Conservation (phyloP, 257 asterid genomes). For the Penstemon newberryi region DNA sequence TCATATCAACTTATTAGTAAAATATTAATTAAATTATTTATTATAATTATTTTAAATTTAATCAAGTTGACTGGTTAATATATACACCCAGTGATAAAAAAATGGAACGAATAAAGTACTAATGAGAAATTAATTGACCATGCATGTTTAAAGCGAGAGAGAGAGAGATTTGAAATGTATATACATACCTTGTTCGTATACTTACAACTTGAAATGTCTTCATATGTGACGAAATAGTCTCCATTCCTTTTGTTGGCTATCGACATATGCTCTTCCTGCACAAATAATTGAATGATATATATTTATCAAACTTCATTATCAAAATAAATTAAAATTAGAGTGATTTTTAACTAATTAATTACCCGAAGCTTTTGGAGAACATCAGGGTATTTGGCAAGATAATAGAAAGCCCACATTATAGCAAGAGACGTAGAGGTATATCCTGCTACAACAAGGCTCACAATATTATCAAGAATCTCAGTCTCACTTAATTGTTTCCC, state of each 20-base stretch:
- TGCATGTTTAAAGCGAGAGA: too few relatives aligned
- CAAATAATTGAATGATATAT: too few relatives aligned
- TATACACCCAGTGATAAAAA: too few relatives aligned
- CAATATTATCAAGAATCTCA: constrained; percentile 54
- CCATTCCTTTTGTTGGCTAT: constrained; percentile 39
- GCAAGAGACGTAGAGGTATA: constrained; percentile 43
- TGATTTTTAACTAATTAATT: background rate
- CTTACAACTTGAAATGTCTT: constrained; percentile 39
- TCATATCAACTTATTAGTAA: too few relatives aligned
- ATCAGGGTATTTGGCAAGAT: constrained; percentile 42
- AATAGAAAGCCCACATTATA: constrained; percentile 48
- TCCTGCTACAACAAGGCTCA: constrained; percentile 42
- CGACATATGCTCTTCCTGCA: constrained; percentile 52
- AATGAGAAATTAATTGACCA: too few relatives aligned
- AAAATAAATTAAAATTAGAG: background rate
- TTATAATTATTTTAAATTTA: too few relatives aligned
- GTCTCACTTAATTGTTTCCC: constrained; percentile 34
- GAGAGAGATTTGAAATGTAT: too few relatives aligned
- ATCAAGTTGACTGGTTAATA: too few relatives aligned
- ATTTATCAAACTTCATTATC: background rate
- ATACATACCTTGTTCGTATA: constrained; percentile 48
- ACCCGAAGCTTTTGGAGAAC: constrained; percentile 49
- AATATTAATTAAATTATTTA: too few relatives aligned
- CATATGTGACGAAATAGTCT: constrained; percentile 41
- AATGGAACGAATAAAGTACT: too few relatives aligned